Evolutionary conservation across 106 monocot species (phyloP).

Genomic region (Apostasia ramifera): DNA sequence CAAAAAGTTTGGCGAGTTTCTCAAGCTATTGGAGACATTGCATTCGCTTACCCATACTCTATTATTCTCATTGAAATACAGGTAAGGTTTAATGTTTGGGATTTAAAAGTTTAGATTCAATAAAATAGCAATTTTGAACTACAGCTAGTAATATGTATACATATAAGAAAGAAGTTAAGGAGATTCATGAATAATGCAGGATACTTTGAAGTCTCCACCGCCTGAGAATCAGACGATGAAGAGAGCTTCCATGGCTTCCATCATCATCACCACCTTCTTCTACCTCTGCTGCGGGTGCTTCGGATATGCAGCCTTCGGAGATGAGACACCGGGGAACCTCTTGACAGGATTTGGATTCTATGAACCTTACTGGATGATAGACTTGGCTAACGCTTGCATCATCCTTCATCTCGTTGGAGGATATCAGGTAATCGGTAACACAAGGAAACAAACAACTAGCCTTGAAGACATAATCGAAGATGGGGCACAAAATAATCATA

Average conservation of each 20-base stretch:
- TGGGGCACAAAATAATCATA: too few relatives aligned
- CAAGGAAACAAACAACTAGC: too few relatives aligned
- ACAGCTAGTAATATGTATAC: neutral
- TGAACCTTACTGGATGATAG: conserved; percentile 83
- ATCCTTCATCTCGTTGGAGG: conserved; percentile 79
- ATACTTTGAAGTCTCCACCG: conserved; percentile 83
- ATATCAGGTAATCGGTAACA: conserved; percentile 52
- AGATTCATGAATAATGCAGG: conserved; percentile 17
- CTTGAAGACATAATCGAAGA: too few relatives aligned
- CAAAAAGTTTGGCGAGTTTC: conserved; percentile 72
- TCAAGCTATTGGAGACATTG: conserved; percentile 85
- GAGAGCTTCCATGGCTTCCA: conserved; percentile 54
- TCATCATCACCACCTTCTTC: conserved; percentile 78
- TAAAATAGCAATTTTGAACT: neutral
- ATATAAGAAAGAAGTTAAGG: neutral
- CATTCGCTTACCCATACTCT: conserved; percentile 78
- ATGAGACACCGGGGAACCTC: conserved; percentile 82
- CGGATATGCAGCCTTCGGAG: conserved; percentile 90
- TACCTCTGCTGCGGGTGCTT: conserved; percentile 91
- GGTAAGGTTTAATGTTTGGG: conserved; percentile 17
- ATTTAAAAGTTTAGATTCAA: neutral
- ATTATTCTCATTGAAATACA: conserved; percentile 75
- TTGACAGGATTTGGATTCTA: conserved; percentile 89
- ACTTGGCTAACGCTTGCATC: conserved; percentile 83
- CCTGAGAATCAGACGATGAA: conserved; percentile 81